A percentile compares a stretch with the other conserved stretches of the same genome.
Conservation (phyloP, 2,329 filamentous ascomycete species). For the Beauveria medogensis region DNA sequence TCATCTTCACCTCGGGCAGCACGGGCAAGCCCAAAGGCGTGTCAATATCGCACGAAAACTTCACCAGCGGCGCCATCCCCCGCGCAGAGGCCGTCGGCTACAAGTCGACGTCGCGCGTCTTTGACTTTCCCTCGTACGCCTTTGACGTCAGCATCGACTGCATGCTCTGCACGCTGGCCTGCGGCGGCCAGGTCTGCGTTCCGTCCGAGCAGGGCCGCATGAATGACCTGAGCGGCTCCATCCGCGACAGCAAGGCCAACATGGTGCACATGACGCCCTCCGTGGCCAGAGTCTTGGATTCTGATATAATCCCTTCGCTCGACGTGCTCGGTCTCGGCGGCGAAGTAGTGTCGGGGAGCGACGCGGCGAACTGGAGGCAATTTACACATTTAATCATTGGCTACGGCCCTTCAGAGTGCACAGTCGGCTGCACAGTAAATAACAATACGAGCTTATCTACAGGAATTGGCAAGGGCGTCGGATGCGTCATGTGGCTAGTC, state of each 20-base stretch:
- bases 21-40: slow-evolving; percentile 58
- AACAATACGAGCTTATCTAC: slow-evolving; percentile 31
- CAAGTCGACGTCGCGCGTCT: slow-evolving; percentile 31
- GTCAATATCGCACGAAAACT: slow-evolving; percentile 40
- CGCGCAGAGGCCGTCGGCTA: slow-evolving; percentile 35
- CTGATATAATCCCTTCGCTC: slow-evolving; percentile 37
- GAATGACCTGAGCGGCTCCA: slow-evolving; percentile 40
- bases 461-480: slow-evolving; percentile 41
- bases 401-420: slow-evolving; percentile 48
- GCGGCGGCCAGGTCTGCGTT: slow-evolving; percentile 44
- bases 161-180: slow-evolving; percentile 44
- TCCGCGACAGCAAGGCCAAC: slow-evolving; percentile 35
- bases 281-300: slow-evolving; percentile 38
- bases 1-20: slow-evolving; percentile 59
- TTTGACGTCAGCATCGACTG: slow-evolving; percentile 49
- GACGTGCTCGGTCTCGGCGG: slow-evolving; percentile 42
- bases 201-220: slow-evolving; percentile 46
- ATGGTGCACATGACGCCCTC: slow-evolving; percentile 45
- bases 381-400: slow-evolving; percentile 40
- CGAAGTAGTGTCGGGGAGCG: slow-evolving; percentile 44
- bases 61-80: slow-evolving; percentile 36
- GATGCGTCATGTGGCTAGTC: slow-evolving; percentile 43
- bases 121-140: slow-evolving; percentile 44
- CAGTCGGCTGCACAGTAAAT: slow-evolving; percentile 43
- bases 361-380: slow-evolving; percentile 39